Percentiles rank a stretch among this genome's conserved stretches.
phyloP scores from a whole-genome alignment of 179 eudicot genomes.

The Amaranthus tricolor region DNA sequence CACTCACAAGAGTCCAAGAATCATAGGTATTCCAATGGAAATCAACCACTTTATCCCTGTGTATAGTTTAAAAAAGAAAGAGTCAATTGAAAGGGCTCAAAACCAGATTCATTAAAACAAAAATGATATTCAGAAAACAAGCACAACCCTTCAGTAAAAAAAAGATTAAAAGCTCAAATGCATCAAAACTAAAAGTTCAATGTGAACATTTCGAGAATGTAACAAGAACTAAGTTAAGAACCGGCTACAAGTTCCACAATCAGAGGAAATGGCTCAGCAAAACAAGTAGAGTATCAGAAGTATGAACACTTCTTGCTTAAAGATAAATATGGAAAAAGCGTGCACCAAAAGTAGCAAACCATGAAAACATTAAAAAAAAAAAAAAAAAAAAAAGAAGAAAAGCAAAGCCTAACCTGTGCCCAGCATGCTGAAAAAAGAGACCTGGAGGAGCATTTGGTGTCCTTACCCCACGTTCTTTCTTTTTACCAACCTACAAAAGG shows the following conservation, averaged over 20 bases:
- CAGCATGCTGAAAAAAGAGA: slow-evolving; percentile 87
- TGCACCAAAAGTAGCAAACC: not conserved
- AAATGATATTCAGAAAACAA: not conserved
- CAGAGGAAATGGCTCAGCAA: not conserved
- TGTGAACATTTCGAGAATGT: too few relatives aligned
- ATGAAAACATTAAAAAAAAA: not conserved
- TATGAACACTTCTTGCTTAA: not conserved
- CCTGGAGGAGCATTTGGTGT: slow-evolving; percentile 58
- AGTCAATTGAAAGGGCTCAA: not conserved
- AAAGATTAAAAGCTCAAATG: not conserved
- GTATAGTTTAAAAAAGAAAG: not conserved
- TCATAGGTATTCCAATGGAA: slow-evolving; percentile 84
- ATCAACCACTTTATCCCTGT: slow-evolving; percentile 88
- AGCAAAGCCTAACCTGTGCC: slow-evolving; percentile 68
- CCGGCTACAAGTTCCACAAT: not conserved
- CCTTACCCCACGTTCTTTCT: slow-evolving; percentile 45
- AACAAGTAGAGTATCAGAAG: not conserved
- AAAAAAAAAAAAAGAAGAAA: too few relatives aligned
- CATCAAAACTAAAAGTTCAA: not conserved
- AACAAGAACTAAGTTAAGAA: not conserved
- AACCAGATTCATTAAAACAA: not conserved
- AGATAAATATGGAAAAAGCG: not conserved
- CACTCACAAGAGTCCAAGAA: slow-evolving; percentile 93
- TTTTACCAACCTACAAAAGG: slow-evolving; percentile 64
- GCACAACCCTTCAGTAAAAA: not conserved